Percentiles rank a stretch among this genome's conserved stretches.
phyloP scores from a whole-genome alignment of 306 rosid species.

The Sesbania bispinosa region DNA sequence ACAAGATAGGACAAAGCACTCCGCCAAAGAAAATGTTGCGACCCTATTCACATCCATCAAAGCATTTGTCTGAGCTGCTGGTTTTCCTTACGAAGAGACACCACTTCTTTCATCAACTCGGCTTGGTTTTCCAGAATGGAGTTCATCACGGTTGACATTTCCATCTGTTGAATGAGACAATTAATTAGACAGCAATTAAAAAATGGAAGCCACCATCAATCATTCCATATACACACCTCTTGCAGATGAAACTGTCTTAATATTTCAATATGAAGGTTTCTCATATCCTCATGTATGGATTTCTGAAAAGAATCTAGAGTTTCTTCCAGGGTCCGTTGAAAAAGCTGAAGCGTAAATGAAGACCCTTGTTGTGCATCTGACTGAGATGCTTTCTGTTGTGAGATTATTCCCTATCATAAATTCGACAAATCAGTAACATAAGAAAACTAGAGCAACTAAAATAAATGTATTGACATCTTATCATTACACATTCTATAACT shows the following conservation, averaged over 20 bases:
- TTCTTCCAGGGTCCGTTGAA: conserved; percentile 87
- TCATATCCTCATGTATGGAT: conserved; percentile 84
- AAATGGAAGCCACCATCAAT: not conserved
- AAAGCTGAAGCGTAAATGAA: conserved; percentile 89
- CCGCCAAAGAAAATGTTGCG: conserved; percentile 8
- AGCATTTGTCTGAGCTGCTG: conserved; percentile 89
- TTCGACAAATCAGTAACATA: conserved; percentile 21
- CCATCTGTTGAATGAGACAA: conserved; percentile 49
- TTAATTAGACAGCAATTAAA: conserved; percentile 3
- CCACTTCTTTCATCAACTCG: conserved; percentile 81
- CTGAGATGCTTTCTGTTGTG: conserved; percentile 59
- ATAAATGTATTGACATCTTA: not conserved
- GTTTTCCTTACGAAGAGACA: conserved; percentile 80
- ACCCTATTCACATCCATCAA: conserved; percentile 39
- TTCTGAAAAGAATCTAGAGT: conserved; percentile 81
- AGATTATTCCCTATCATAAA: conserved; percentile 57
- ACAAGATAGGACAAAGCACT: conserved; percentile 7
- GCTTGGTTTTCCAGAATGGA: conserved; percentile 83
- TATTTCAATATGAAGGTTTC: conserved; percentile 95
- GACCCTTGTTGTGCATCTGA: conserved; percentile 76
- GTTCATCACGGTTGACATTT: conserved; percentile 57
- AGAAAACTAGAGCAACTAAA: conserved; percentile 10
- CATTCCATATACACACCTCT: conserved; percentile 60
- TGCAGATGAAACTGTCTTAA: conserved; percentile 94
- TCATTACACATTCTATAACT: not conserved